A percentile compares a stretch with the other conserved stretches of the same genome.
Conservation (phyloP, 2,329 filamentous ascomycete genomes). For the Lomentospora prolificans region DNA sequence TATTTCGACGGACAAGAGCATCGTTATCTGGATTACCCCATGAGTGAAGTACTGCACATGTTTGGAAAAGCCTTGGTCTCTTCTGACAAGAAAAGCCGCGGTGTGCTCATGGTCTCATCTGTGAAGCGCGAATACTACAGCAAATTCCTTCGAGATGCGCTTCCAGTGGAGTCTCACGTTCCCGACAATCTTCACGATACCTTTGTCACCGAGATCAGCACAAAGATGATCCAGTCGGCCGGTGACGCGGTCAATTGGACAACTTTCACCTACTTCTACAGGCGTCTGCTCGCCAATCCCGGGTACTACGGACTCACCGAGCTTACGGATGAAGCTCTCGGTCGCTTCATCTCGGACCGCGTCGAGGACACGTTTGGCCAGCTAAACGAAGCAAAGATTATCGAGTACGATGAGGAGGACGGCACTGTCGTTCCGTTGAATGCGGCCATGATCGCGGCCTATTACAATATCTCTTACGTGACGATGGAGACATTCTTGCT, state of each 20-base stretch:
- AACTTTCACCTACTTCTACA: constrained; percentile 97
- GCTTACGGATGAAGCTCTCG: constrained; percentile 86
- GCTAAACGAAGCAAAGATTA: constrained; percentile 83
- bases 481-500: constrained; percentile 98
- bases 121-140: constrained; percentile 97
- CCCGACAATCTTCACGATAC: constrained; percentile 89
- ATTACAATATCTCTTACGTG: constrained; percentile 98
- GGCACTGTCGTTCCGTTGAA: constrained; percentile 84
- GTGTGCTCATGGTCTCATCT: constrained; percentile 91
- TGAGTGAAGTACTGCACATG: constrained; percentile 94
- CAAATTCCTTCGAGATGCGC: constrained; percentile 93
- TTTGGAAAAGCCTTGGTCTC: constrained; percentile 85
- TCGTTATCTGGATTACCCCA: constrained; percentile 90
- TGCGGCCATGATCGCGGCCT: constrained; percentile 93
- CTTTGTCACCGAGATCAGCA: constrained; percentile 95
- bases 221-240: constrained; percentile 87
- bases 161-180: constrained; percentile 90
- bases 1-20: constrained; percentile 96
- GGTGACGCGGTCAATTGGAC: constrained; percentile 98
- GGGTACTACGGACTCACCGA: constrained; percentile 90
- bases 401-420: constrained; percentile 91
- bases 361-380: constrained; percentile 91
- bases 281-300: constrained; percentile 85
- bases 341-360: constrained; percentile 84
- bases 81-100: constrained; percentile 71